These are phyloP conservation scores for Rhizopus microsporus DNA, from an alignment of 371 early-diverging fungal species.

Conservation along the genomic window DNA sequence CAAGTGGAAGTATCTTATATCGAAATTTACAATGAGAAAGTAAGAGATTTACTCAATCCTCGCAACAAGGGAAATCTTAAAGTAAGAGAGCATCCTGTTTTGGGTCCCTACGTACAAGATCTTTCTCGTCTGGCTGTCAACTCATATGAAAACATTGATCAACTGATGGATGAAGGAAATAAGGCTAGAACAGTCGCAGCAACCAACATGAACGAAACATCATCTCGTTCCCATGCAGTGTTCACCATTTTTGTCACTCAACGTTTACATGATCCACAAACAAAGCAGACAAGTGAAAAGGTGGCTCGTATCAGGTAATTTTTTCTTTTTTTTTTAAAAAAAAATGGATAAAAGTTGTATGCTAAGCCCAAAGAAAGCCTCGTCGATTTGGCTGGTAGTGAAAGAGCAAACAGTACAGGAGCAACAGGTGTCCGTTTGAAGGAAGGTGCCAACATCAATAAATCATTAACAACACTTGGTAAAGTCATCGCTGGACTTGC, in stretches of 20 bases:
- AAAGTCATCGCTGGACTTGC: conserved; percentile 95
- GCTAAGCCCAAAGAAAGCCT: conserved; percentile 35
- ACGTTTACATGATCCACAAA: conserved; percentile 50
- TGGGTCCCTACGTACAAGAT: conserved; percentile 90
- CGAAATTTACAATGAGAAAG: conserved; percentile 82
- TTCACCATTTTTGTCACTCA: conserved; percentile 81
- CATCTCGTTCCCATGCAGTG: conserved; percentile 91
- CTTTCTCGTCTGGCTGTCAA: conserved; percentile 76
- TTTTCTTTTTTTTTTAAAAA: neutral
- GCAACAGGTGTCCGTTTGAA: conserved; percentile 91
- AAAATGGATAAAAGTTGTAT: neutral
- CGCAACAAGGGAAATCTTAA: conserved; percentile 69
- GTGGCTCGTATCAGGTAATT: conserved; percentile 60
- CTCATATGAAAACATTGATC: conserved; percentile 69
- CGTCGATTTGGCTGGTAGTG: conserved; percentile 91
- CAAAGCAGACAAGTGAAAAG: conserved; percentile 64
- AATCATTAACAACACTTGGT: conserved; percentile 90
- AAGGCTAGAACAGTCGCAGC: conserved; percentile 86
- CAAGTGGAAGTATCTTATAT: conserved; percentile 81
- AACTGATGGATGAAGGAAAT: conserved; percentile 82
- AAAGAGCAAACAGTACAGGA: conserved; percentile 91
- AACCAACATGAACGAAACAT: conserved; percentile 93
- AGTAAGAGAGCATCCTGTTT: conserved; percentile 80
- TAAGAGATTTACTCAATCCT: conserved; percentile 84
- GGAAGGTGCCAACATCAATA: conserved; percentile 98